Evolutionary conservation across 495 filamentous ascomycete species (phyloP).

Genomic region (Hyaloscypha finlandica): DNA sequence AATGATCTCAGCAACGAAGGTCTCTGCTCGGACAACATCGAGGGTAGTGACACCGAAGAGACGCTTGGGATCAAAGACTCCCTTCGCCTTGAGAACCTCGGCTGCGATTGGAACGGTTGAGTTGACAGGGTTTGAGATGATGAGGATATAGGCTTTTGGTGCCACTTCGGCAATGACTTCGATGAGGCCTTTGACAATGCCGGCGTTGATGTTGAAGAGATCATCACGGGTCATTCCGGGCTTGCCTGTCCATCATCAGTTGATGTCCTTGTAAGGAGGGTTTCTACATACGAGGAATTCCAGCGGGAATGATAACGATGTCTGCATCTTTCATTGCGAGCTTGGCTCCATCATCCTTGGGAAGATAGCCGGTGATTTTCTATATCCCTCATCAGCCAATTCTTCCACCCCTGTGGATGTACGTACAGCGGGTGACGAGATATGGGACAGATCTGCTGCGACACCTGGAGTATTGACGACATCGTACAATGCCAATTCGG

Average conservation of each 20-base stretch:
- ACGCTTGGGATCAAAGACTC: constrained; percentile 88
- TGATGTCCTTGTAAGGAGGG: neutral
- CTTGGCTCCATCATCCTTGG: constrained; percentile 87
- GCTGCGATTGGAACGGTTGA: constrained; percentile 97
- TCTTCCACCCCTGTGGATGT: constrained; percentile 10
- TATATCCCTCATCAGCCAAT: constrained; percentile 45
- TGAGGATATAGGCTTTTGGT: constrained; percentile 88
- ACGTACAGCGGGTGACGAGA: constrained; percentile 88
- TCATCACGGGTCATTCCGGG: constrained; percentile 99
- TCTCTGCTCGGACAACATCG: constrained; percentile 97
- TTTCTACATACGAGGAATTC: constrained; percentile 82
- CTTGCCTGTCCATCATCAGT: constrained; percentile 66
- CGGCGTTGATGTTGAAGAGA: constrained; percentile 97
- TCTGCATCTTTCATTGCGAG: constrained; percentile 85
- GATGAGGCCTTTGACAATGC: constrained; percentile 86
- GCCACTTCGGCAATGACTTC: constrained; percentile 81
- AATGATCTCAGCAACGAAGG: constrained; percentile 85
- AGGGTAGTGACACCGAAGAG: constrained; percentile 98
- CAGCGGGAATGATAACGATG: constrained; percentile 94
- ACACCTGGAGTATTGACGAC: constrained; percentile 98
- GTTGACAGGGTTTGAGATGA: constrained; percentile 99
- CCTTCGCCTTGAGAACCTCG: constrained; percentile 89
- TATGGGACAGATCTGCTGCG: constrained; percentile 93
- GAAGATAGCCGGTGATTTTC: constrained; percentile 90
- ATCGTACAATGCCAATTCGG: constrained; percentile 96